Conservation (phyloP, 441 rosid species). For the Jatropha podagrica region DNA sequence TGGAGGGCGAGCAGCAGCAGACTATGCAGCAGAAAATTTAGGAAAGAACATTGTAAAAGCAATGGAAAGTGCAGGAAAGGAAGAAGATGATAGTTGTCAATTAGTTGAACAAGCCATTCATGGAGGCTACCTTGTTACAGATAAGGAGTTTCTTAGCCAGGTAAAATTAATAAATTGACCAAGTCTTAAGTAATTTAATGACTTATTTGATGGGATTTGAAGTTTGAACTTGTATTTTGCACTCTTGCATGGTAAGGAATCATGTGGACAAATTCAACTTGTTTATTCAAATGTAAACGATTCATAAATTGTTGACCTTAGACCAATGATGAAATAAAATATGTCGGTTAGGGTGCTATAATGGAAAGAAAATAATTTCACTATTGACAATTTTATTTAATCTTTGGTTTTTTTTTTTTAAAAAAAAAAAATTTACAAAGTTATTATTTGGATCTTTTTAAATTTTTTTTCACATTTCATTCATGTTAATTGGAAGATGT, state of each 20-base stretch:
- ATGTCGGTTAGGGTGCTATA: background rate
- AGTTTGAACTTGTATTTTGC: background rate
- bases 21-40: conserved; percentile 41
- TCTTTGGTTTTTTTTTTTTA: too few relatives aligned
- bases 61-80: conserved; percentile 20
- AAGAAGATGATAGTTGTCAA: background rate
- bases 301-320: background rate
- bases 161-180: conserved; percentile 22
- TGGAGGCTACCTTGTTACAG: conserved; percentile 41
- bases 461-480: too few relatives aligned
- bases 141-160: conserved; percentile 43
- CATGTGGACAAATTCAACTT: background rate
- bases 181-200: background rate
- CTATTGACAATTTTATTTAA: too few relatives aligned
- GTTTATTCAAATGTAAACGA: background rate
- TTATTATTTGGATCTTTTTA: too few relatives aligned
- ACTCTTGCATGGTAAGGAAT: background rate
- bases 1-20: conserved; percentile 47
- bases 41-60: conserved; percentile 46
- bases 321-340: background rate
- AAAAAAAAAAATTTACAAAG: too few relatives aligned
- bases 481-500: too few relatives aligned
- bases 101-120: conserved; percentile 36
- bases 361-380: too few relatives aligned
- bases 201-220: background rate